Conservation (phyloP, 2,329 filamentous ascomycete genomes). For the Cytospora schulzeri region DNA sequence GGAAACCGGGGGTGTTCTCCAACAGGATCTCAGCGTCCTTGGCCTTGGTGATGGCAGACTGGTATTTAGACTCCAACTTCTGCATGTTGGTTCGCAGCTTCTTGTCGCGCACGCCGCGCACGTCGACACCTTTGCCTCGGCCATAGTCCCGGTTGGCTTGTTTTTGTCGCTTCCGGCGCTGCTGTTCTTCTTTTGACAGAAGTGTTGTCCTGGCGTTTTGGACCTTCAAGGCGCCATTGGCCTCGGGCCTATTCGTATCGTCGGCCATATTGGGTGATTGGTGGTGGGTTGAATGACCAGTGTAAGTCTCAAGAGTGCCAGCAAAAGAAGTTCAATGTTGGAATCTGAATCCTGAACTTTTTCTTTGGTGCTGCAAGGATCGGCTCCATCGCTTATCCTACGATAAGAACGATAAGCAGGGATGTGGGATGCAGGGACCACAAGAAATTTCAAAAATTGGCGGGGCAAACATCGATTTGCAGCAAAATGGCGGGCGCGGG, state of each 20-base stretch:
- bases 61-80: slow-evolving; percentile 78
- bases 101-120: slow-evolving; percentile 79
- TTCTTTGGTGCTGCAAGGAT: slow-evolving; percentile 10
- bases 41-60: slow-evolving; percentile 77
- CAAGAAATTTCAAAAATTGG: slow-evolving; percentile 23
- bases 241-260: slow-evolving; percentile 40
- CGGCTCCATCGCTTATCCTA: not conserved
- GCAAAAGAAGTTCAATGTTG: not conserved
- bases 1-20: slow-evolving; percentile 81
- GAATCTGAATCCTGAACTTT: slow-evolving; percentile 18
- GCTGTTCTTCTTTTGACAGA: slow-evolving; percentile 51
- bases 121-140: slow-evolving; percentile 74
- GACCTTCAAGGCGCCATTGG: slow-evolving; percentile 57
- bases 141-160: slow-evolving; percentile 79
- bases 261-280: slow-evolving; percentile 36
- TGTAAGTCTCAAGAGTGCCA: not conserved
- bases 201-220: slow-evolving; percentile 55
- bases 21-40: slow-evolving; percentile 95
- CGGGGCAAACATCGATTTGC: slow-evolving; percentile 16
- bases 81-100: slow-evolving; percentile 83
- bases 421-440: slow-evolving; percentile 1
- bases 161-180: slow-evolving; percentile 54
- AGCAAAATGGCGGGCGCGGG: not conserved
- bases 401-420: slow-evolving; percentile 17
- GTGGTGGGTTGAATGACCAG: not conserved